Evolutionary conservation across 495 filamentous ascomycete species (phyloP).

Genomic region (Penicillium arizonense): DNA sequence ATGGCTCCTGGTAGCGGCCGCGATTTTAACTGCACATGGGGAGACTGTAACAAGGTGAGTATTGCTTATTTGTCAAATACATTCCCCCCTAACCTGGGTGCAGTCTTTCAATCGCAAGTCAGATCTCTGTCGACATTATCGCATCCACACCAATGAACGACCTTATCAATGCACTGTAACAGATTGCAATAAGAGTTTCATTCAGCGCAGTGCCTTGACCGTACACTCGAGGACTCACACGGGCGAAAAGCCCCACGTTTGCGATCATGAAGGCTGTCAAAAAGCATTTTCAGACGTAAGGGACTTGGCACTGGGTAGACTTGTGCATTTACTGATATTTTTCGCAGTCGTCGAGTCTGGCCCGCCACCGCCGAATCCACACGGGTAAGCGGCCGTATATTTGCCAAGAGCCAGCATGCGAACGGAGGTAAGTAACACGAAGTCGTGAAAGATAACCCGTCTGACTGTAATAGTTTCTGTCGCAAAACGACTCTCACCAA

Average conservation of each 20-base stretch:
- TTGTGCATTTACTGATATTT: conserved; percentile 1
- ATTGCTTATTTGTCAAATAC: neutral
- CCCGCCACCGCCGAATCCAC: conserved; percentile 83
- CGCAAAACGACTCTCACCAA: conserved; percentile 87
- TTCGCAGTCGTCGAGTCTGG: conserved; percentile 77
- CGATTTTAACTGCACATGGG: conserved; percentile 49
- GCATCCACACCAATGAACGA: conserved; percentile 88
- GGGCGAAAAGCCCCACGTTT: conserved; percentile 85
- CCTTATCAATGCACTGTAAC: conserved; percentile 70
- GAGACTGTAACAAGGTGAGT: conserved; percentile 46
- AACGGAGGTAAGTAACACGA: conserved; percentile 63
- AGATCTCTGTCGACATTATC: conserved; percentile 81
- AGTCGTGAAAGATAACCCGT: neutral
- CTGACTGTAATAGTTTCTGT: conserved; percentile 63
- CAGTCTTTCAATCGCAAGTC: conserved; percentile 94
- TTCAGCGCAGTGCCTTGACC: conserved; percentile 83
- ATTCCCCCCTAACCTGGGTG: neutral
- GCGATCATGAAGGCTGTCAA: conserved; percentile 73
- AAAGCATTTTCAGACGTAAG: conserved; percentile 87
- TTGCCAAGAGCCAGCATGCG: conserved; percentile 73
- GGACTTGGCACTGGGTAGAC: neutral
- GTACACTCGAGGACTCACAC: conserved; percentile 87
- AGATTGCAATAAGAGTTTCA: conserved; percentile 84
- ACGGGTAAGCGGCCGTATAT: conserved; percentile 84
- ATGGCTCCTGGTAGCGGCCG: conserved; percentile 48